Percentiles rank a stretch among this genome's conserved stretches.
Conservation (phyloP, 352 stramenopile genomes). For the Phytophthora fragariae region DNA sequence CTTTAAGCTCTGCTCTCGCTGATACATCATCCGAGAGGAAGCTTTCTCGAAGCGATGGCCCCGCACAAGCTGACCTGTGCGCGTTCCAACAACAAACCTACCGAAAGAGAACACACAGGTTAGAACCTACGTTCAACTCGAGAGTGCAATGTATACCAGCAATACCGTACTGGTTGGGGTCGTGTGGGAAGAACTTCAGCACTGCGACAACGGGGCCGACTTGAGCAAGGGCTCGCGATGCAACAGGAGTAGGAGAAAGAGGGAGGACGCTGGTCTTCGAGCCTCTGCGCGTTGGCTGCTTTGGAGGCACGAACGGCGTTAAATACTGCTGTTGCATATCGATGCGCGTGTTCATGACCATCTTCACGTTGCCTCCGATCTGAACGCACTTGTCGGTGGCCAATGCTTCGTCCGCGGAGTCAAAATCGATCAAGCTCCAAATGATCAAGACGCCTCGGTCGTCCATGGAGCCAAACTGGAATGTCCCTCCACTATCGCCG, state of each 20-base stretch:
- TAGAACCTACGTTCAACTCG: neutral
- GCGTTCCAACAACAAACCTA: conserved; percentile 65
- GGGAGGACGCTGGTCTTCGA: conserved; percentile 18
- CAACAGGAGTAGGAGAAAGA: conserved; percentile 16
- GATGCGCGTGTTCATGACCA: conserved; percentile 71
- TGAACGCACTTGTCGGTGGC: conserved; percentile 66
- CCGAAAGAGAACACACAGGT: neutral
- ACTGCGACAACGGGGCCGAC: conserved; percentile 59
- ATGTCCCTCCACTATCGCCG: conserved; percentile 36
- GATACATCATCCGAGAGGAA: conserved; percentile 30
- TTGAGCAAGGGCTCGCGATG: neutral
- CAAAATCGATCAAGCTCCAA: conserved; percentile 76
- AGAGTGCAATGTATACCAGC: neutral
- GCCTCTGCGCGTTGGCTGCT: conserved; percentile 13
- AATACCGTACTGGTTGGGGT: conserved; percentile 60
- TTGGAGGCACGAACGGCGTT: conserved; percentile 12
- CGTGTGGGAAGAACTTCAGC: conserved; percentile 59
- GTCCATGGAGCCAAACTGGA: conserved; percentile 80
- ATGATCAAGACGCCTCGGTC: conserved; percentile 73
- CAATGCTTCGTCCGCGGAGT: conserved; percentile 50
- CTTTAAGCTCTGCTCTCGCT: conserved; percentile 21
- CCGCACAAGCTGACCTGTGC: conserved; percentile 44
- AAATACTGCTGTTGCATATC: conserved; percentile 64
- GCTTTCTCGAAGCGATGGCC: conserved; percentile 53
- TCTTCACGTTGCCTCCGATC: conserved; percentile 69